These are phyloP conservation scores for Psilocybe azurescens DNA, from an alignment of 768 basidiomycete species.

Conservation along the genomic window DNA sequence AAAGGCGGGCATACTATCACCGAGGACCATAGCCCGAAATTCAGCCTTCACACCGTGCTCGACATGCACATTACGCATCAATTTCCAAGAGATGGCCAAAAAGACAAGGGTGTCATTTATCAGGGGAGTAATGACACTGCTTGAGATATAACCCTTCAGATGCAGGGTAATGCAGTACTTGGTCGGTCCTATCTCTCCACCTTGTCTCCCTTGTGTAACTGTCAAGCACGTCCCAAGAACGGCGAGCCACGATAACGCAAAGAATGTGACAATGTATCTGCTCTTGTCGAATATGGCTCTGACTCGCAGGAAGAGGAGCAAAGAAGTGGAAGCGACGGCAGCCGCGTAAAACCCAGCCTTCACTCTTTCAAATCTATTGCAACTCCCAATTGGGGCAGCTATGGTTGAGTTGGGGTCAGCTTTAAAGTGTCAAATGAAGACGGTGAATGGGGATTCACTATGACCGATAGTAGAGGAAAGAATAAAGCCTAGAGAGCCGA, in stretches of 20 bases:
- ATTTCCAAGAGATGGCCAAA: slow-evolving; percentile 34
- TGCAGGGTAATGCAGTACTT: not conserved
- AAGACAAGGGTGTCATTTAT: slow-evolving; percentile 36
- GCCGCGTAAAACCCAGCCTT: not conserved
- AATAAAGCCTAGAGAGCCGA: slow-evolving; percentile 18
- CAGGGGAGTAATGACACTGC: slow-evolving; percentile 14
- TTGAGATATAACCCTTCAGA: no score
- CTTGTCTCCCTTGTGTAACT: not conserved
- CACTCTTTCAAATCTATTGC: not conserved
- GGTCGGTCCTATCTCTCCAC: not conserved
- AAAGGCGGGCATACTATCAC: slow-evolving; percentile 27
- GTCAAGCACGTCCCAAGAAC: slow-evolving; percentile 7
- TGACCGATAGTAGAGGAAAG: slow-evolving; percentile 18
- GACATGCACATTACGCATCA: slow-evolving; percentile 18
- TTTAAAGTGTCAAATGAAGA: not conserved
- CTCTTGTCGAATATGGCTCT: slow-evolving; percentile 23
- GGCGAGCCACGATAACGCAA: slow-evolving; percentile 11
- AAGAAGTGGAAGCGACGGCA: slow-evolving; percentile 16
- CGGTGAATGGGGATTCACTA: slow-evolving; percentile 4
- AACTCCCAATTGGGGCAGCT: not conserved
- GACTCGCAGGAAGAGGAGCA: slow-evolving; percentile 32
- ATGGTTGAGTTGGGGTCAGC: not conserved
- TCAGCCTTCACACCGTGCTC: not conserved
- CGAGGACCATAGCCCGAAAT: slow-evolving; percentile 17
- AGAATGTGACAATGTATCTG: slow-evolving; percentile 15